Conservation (phyloP, 163 green algal genomes). For the Scenedesmus sp. region DNA sequence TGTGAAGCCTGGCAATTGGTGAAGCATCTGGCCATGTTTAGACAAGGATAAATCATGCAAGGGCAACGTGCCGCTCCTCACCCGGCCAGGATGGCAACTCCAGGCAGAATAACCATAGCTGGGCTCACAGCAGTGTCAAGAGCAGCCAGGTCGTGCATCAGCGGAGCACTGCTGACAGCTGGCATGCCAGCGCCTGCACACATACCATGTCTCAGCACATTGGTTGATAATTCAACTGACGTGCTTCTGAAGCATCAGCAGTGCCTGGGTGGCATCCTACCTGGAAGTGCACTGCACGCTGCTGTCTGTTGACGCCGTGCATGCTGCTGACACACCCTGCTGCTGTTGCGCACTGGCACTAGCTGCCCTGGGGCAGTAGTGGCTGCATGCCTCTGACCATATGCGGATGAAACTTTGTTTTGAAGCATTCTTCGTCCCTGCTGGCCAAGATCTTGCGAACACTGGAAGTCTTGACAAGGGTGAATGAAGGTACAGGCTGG, state of each 20-base stretch:
- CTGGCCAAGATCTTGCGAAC: not conserved
- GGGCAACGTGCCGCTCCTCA: not conserved
- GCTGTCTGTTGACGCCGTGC: not conserved
- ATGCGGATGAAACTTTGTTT: not conserved
- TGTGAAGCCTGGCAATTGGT: no score
- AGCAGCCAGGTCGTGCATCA: not conserved
- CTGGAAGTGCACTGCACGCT: not conserved
- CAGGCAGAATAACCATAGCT: slow-evolving; percentile 4
- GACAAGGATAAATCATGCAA: not conserved
- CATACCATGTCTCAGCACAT: not conserved
- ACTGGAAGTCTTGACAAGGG: not conserved
- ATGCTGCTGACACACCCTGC: not conserved
- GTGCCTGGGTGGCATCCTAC: not conserved
- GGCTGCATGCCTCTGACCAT: not conserved
- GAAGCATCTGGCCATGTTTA: not conserved
- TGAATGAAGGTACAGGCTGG: not conserved
- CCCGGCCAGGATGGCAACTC: not conserved
- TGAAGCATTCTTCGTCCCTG: not conserved
- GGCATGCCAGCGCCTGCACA: not conserved
- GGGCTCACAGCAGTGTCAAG: not conserved
- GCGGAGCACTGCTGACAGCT: not conserved
- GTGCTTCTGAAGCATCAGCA: not conserved
- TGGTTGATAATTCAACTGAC: not conserved
- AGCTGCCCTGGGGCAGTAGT: not conserved
- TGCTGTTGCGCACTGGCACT: not conserved